phyloP scores from a whole-genome alignment of 2,329 filamentous ascomycete genomes.

The Fusarium citri region DNA sequence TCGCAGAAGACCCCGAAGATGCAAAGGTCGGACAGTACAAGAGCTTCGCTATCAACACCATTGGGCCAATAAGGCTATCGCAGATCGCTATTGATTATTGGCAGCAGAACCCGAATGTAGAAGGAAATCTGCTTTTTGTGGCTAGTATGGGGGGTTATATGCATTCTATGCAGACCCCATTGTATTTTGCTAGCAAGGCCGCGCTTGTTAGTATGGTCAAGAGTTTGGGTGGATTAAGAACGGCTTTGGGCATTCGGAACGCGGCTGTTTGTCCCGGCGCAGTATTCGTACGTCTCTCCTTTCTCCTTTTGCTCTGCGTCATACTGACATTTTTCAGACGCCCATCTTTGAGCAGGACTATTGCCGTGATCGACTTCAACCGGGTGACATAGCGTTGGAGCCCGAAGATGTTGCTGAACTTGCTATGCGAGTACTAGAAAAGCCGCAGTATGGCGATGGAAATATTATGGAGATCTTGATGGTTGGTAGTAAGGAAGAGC shows the following conservation, averaged over 20 bases:
- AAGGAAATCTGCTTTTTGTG: conserved; percentile 44
- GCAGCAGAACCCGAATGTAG: conserved; percentile 34
- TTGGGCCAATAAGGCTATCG: conserved; percentile 44
- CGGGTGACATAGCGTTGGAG: conserved; percentile 6
- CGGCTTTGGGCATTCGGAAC: conserved; percentile 15
- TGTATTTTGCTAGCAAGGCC: conserved; percentile 34
- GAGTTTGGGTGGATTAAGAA: conserved; percentile 10
- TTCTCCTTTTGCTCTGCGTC: fast-evolving
- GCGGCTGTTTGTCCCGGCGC: conserved; percentile 23
- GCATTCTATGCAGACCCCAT: conserved; percentile 44
- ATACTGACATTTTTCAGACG: not conserved
- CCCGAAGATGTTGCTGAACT: conserved; percentile 14
- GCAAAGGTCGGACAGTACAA: conserved; percentile 37
- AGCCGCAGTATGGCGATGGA: conserved; percentile 26
- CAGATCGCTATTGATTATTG: conserved; percentile 49
- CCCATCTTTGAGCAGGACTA: conserved; percentile 24
- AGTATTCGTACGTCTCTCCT: conserved; percentile 12
- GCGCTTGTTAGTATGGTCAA: conserved; percentile 29
- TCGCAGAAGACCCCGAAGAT: conserved; percentile 38
- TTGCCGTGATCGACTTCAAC: conserved; percentile 16
- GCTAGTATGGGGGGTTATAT: conserved; percentile 48
- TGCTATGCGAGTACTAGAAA: conserved; percentile 4
- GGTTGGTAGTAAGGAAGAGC: conserved; percentile 11
- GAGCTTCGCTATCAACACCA: conserved; percentile 45
- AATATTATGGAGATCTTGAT: conserved; percentile 31